Evolutionary conservation across 2,329 filamentous ascomycete genomes (phyloP).

Genomic region (Talaromyces sp.): DNA sequence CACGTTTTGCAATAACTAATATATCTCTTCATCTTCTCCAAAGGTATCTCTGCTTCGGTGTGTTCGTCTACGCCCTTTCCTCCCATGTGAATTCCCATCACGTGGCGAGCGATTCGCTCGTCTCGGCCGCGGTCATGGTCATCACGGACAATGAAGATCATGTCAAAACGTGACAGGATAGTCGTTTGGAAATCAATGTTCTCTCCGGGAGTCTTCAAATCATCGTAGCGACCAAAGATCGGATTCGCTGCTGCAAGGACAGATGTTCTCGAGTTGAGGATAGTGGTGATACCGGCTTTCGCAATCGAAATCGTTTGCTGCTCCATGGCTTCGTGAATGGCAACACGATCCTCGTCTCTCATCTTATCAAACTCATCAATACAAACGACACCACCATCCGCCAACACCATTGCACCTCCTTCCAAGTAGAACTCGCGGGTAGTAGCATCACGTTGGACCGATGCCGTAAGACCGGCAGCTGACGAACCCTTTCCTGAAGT

Average conservation of each 20-base stretch:
- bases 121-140: constrained; percentile 88
- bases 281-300: constrained; percentile 97
- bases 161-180: constrained; percentile 95
- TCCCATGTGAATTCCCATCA: constrained; percentile 96
- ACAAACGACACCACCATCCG: constrained; percentile 93
- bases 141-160: constrained; percentile 98
- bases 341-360: constrained; percentile 94
- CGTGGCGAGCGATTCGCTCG: constrained; percentile 90
- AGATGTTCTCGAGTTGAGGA: constrained; percentile 91
- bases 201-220: constrained; percentile 94
- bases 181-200: constrained; percentile 99
- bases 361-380: constrained; percentile 99
- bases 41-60: constrained; percentile 79
- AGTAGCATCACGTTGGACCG: constrained; percentile 86
- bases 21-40: constrained; percentile 97
- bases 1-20: constrained; percentile 95
- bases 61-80: constrained; percentile 77
- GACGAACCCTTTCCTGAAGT: constrained; percentile 98
- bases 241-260: constrained; percentile 95
- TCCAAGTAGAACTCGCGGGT: constrained; percentile 97
- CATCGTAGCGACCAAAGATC: constrained; percentile 96
- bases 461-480: constrained; percentile 93
- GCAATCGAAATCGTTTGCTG: constrained; percentile 99
- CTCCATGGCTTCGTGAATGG: constrained; percentile 99
- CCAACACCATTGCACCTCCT: constrained; percentile 96